phyloP scores from a whole-genome alignment of 1,284 basidiomycete species.

The Hymenochaete sp. region DNA sequence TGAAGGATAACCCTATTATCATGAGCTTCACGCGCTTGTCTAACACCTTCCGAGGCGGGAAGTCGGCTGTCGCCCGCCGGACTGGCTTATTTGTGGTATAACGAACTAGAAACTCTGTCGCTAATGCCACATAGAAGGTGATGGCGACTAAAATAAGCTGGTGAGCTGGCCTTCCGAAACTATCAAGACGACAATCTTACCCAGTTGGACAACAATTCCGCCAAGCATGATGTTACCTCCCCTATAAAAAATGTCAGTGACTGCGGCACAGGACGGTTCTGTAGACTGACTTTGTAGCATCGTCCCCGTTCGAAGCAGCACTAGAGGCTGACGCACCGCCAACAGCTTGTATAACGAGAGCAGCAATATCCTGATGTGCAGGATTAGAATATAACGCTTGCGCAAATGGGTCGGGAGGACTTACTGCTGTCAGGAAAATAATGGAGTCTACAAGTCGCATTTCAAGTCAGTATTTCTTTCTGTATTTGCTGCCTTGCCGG shows the following conservation, averaged over 20 bases:
- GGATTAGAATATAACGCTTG: constrained; percentile 15
- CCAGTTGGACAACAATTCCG: constrained; percentile 37
- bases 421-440: constrained; percentile 27
- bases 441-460: constrained; percentile 26
- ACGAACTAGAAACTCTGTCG: constrained; percentile 32
- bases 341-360: constrained; percentile 35
- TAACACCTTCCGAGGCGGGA: constrained; percentile 9
- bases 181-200: constrained; percentile 22
- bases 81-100: constrained; percentile 27
- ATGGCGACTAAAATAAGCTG: constrained; percentile 28
- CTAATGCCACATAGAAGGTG: constrained; percentile 27
- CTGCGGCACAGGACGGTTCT: neutral
- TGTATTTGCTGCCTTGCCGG: neutral
- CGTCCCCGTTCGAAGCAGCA: constrained; percentile 19
- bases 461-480: neutral
- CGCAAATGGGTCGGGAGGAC: constrained; percentile 12
- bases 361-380: constrained; percentile 29
- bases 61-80: constrained; percentile 1
- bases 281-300: constrained; percentile 17
- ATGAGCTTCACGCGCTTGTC: constrained; percentile 23
- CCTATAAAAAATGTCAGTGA: constrained; percentile 20
- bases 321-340: constrained; percentile 34
- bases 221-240: constrained; percentile 43
- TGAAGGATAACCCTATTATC: constrained; percentile 27
- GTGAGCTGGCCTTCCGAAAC: constrained; percentile 9